Evolutionary conservation across 2,329 filamentous ascomycete genomes (phyloP).

Genomic region (Phaeosphaeriaceae sp.): DNA sequence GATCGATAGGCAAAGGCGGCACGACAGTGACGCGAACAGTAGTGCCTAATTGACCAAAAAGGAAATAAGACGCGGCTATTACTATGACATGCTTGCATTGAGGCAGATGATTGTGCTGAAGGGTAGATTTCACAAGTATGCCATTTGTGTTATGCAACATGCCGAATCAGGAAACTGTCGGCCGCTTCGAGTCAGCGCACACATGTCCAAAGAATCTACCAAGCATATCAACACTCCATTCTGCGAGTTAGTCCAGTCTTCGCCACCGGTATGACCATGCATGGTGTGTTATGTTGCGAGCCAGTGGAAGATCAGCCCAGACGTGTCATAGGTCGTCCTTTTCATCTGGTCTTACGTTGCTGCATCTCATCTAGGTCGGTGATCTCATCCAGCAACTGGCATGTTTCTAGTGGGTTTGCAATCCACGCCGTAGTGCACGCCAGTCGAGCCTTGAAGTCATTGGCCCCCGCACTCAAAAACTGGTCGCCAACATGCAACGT

Average conservation of each 20-base stretch:
- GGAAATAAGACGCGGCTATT: too few species aligned
- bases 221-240: neutral
- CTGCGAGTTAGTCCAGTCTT: neutral
- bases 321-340: neutral
- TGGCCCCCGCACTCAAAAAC: slow-evolving; percentile 86
- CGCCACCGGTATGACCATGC: too few species aligned
- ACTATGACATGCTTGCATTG: too few species aligned
- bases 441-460: slow-evolving; percentile 94
- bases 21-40: neutral
- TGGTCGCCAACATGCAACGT: slow-evolving; percentile 96
- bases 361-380: slow-evolving; percentile 51
- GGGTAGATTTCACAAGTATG: too few species aligned
- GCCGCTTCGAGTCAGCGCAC: slow-evolving; percentile 19
- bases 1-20: slow-evolving; percentile 2
- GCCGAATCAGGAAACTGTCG: slow-evolving; percentile 21
- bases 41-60: too few species aligned
- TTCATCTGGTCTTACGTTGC: slow-evolving; percentile 45
- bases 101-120: too few species aligned
- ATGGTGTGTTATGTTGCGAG: too few species aligned
- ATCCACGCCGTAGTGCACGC: slow-evolving; percentile 98
- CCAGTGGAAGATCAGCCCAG: too few species aligned
- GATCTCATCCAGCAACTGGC: slow-evolving; percentile 86
- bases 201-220: neutral
- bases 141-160: slow-evolving; percentile 1
- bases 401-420: slow-evolving; percentile 88